Conservation (phyloP, 2,329 filamentous ascomycete genomes). For the Lachnellula subtilissima region DNA sequence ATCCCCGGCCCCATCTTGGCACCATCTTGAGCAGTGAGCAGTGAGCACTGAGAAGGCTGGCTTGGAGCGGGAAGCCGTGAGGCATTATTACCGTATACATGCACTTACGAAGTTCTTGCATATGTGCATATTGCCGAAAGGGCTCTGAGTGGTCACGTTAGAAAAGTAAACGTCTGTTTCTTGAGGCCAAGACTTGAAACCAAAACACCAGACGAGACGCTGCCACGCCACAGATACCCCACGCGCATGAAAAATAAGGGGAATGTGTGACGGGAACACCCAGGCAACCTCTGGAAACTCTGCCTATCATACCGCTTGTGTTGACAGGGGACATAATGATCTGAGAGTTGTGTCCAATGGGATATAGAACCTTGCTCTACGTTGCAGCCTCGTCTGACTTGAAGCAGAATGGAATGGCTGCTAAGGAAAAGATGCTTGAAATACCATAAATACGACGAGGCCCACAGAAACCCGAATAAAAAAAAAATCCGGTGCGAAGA, state of each 20-base stretch:
- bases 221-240: conserved; percentile 13
- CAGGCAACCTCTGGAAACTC: not conserved
- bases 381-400: no score
- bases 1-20: not conserved
- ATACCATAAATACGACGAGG: no score
- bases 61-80: not conserved
- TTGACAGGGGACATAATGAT: not conserved
- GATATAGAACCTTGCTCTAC: no score
- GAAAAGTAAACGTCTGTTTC: not conserved
- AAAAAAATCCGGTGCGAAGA: no score
- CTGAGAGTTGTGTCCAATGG: no score
- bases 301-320: not conserved
- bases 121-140: not conserved
- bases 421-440: no score
- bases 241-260: conserved; percentile 13
- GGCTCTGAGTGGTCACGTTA: not conserved
- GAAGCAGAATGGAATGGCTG: no score
- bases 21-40: not conserved
- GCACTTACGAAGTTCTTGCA: no score
- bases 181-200: conserved; percentile 17
- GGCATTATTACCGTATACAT: not conserved
- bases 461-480: no score
- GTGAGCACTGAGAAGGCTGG: conserved; percentile 7
- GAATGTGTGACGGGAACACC: conserved; percentile 5
- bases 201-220: conserved; percentile 4